A percentile compares a stretch with the other conserved stretches of the same genome.
phyloP scores from a whole-genome alignment of 1,284 basidiomycete genomes.

The Sutorius eximius region DNA sequence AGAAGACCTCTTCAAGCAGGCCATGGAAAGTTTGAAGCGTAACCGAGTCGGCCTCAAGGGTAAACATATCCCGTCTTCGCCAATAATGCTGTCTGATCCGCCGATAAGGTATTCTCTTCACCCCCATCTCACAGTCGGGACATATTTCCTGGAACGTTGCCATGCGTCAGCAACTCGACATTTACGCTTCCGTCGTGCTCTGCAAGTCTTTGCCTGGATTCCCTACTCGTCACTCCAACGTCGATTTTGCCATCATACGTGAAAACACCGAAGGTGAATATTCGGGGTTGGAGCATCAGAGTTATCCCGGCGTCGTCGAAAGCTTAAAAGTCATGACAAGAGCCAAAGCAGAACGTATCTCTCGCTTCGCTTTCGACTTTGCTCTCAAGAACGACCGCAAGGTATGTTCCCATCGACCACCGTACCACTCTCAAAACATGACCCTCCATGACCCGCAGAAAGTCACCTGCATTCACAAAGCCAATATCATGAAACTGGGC shows the following conservation, averaged over 20 bases:
- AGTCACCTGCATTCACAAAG: conserved; percentile 99
- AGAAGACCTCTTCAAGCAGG: conserved; percentile 95
- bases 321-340: conserved; percentile 96
- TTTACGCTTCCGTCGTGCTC: conserved; percentile 97
- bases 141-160: conserved; percentile 99
- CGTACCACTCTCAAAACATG: conserved; percentile 6
- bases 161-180: conserved; percentile 99
- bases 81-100: not conserved
- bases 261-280: conserved; percentile 99
- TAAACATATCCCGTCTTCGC: conserved; percentile 31
- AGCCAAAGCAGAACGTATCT: conserved; percentile 95
- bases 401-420: conserved; percentile 42
- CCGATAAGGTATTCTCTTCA: conserved; percentile 90
- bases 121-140: conserved; percentile 92
- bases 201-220: conserved; percentile 99
- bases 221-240: conserved; percentile 93
- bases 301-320: conserved; percentile 98
- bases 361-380: conserved; percentile 98
- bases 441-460: conserved; percentile 54
- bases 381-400: conserved; percentile 98
- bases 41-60: conserved; percentile 99
- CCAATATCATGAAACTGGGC: conserved; percentile 99
- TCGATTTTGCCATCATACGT: conserved; percentile 99
- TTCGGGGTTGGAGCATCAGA: conserved; percentile 97
- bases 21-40: conserved; percentile 94